These are phyloP conservation scores for Orbilia blumenaviensis DNA, from an alignment of 2,329 filamentous ascomycete genomes.

Conservation along the genomic window DNA sequence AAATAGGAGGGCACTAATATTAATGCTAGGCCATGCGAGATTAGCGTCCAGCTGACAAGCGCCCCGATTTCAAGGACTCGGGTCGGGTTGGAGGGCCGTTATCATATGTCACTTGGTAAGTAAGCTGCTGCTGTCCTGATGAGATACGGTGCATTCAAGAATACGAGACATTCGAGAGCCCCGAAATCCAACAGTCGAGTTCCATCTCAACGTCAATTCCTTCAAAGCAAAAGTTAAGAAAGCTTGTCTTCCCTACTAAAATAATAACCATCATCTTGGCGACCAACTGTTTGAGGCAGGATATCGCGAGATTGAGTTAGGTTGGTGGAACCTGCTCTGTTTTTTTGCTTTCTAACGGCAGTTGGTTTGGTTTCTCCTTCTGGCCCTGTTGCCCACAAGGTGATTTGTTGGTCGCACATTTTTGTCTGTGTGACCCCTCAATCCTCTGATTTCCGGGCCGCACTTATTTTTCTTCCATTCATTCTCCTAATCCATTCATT, in stretches of 20 bases:
- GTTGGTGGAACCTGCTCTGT: slow-evolving; percentile 1
- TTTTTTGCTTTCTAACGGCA: slow-evolving; percentile 18
- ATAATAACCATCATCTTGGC: slow-evolving; percentile 3
- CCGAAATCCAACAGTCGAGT: not conserved
- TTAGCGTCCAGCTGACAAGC: slow-evolving; percentile 13
- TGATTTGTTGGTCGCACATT: slow-evolving; percentile 12
- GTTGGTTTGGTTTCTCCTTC: slow-evolving; percentile 8
- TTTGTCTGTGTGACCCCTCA: slow-evolving; percentile 36
- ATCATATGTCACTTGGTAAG: not conserved
- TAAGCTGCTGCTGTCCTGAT: no score
- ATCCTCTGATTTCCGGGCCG: not conserved
- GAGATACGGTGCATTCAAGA: not conserved
- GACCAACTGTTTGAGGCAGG: slow-evolving; percentile 42
- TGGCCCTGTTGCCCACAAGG: not conserved
- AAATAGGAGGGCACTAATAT: not conserved
- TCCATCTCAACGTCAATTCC: not conserved
- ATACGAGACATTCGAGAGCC: not conserved
- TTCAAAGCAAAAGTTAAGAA: not conserved
- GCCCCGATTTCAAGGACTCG: not conserved
- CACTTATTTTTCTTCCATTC: slow-evolving; percentile 12
- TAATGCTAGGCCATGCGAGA: slow-evolving; percentile 4
- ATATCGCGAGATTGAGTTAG: slow-evolving; percentile 49
- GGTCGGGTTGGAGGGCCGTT: not conserved
- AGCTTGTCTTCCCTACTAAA: slow-evolving; percentile 36
- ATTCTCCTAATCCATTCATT: slow-evolving; percentile 8